Evolutionary conservation across 805 yeast genomes (phyloP), one percentile per base, ranked within the genome.

Genomic region (Candida endomychidarum): DNA sequence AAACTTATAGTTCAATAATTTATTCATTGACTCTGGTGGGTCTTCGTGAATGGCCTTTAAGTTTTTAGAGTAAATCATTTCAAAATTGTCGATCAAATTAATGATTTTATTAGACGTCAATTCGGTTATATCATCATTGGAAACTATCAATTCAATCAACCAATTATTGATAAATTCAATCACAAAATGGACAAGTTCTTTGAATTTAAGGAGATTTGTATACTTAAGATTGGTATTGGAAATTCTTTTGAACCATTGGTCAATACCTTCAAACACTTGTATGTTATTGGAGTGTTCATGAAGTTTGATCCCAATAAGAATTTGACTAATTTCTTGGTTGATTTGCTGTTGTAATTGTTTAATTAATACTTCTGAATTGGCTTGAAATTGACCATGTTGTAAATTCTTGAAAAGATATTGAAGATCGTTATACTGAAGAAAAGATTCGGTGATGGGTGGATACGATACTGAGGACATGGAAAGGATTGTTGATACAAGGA

Each of bases 371-470:
- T 35, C 40, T 12, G 43, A 21, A 34, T 25, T 42, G 17, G 14
- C 22, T 1, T 19, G 33, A 20, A 66, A 46, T 8, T 48, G 44
- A 5, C 34, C 28, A 12, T 37, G 37, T 1, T 41, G 37, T 15
- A 52, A 28, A 16, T 42, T 46, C 32, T 42, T 37, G 5, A 49
- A 35, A 3, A 69, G 48, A 18, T 53, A 57, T 22, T 49, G 45
- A 30, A 69, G 51, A 40, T 69, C 74, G 41, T 68, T 67, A 38
- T 50, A 59, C 10, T 65, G 46, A n/a, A 67, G 37, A 33, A 63
- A 66, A 30, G 71, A 66, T 25, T 57, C 43, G 2, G 57, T 45
- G 3, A 58, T 40, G 0, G 56, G 38, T 3, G 73, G 72, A 44
- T 69, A 69, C 7, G 58, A 48, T 5, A 58, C 43, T 10, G 60